Evolutionary conservation across 257 asterid species (phyloP).

Genomic region (Galeopsis tetrahit): DNA sequence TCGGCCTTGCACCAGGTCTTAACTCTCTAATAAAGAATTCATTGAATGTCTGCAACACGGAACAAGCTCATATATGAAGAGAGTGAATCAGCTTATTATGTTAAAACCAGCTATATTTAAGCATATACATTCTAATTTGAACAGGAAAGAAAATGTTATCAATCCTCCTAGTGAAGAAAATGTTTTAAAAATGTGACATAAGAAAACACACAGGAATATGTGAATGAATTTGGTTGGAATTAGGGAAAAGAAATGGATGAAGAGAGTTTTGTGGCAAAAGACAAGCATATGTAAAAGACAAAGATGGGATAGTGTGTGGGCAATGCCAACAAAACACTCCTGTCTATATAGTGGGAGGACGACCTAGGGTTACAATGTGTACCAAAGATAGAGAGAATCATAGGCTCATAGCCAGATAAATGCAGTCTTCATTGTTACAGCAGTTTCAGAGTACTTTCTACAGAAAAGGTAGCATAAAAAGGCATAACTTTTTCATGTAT

Average conservation of each 20-base stretch:
- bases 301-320: background rate
- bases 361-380: background rate
- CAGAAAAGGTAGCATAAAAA: slow-evolving; percentile 1
- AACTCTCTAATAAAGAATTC: slow-evolving; percentile 91
- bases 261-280: background rate
- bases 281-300: background rate
- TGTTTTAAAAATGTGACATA: background rate
- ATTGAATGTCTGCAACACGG: slow-evolving; percentile 79
- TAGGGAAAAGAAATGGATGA: background rate
- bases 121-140: background rate
- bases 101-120: background rate
- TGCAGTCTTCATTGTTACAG: background rate
- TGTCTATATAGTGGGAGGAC: background rate
- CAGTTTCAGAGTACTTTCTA: background rate
- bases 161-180: background rate
- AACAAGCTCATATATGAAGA: slow-evolving; percentile 18
- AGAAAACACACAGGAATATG: background rate
- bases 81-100: background rate
- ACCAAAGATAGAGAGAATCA: background rate
- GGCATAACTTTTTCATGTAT: background rate
- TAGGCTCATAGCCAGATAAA: background rate
- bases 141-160: background rate
- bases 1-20: slow-evolving; percentile 79
- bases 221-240: background rate
- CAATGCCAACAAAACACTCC: background rate